Base-by-base conservation (phyloP, 2,329 filamentous ascomycete species). In the Neopestalotiopsis sp. region DNA sequence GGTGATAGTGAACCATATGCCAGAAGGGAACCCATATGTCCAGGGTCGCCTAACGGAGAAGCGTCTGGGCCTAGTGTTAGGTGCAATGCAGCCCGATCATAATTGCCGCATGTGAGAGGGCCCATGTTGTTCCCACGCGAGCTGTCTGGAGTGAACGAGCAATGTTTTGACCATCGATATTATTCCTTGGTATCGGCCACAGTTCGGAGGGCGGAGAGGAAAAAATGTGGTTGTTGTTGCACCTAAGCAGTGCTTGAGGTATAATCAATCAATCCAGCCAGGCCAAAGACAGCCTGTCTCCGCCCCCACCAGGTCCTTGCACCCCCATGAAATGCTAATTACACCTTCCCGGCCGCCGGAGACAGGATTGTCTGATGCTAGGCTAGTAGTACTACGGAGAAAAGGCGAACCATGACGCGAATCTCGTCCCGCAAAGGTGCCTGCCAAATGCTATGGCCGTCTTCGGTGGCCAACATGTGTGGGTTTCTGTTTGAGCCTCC, bases 301-400 rank as follows among this genome's bases (percentile, higher is more conserved):
- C 45, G 45, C 45, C 45, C 45, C 45, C 45, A 52, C 45, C 45
- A 52, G 45, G 45, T 17, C 45, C 45, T 52, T 52, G 45, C 45
- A 52, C 45, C 45, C 45, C 45, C 45, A 52, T 52, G 45, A 52
- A 52, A 52, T 52, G 45, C 45, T 52, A 52, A 52, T 52, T 52
- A 52, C 45, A 52, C 45, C 17, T 52, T 52, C 45, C 34, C 45
- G 45, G 17, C 45, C 17, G 45, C 45, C 45, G 45, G 45, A 52
- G 45, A 52, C 17, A n/a, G 45, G 45, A 7, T 10, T 38, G 34
- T 38, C 45, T 52, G 45, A 52, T 52, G 45, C 45, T 52, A n/a
- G 17, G 34, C 34, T 38, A 38, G 6, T 38, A 38, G 34, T 9
- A 38, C 34, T 7, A 38, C 34, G 34, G 6, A 52, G 45, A 52